Evolutionary conservation across 768 basidiomycete species (phyloP).

Genomic region (Coprinopsis strossmayeri): DNA sequence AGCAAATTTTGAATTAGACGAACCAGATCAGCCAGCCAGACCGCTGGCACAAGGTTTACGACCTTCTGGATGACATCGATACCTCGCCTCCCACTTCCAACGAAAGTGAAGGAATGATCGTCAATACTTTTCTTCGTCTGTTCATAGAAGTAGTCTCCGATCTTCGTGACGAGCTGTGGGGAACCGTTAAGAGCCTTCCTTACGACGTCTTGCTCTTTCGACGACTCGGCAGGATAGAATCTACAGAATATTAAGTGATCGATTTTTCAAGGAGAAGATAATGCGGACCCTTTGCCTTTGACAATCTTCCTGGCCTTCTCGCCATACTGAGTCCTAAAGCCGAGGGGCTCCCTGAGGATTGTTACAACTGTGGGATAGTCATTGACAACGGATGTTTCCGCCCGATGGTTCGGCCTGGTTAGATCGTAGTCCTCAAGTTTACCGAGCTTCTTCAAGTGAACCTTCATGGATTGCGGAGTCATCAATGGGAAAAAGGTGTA

Average conservation of each 20-base stretch:
- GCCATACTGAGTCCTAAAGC: constrained; percentile 44
- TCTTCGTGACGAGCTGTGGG: constrained; percentile 40
- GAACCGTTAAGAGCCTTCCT: constrained; percentile 39
- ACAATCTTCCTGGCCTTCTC: constrained; percentile 47
- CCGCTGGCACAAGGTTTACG: constrained; percentile 54
- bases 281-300: constrained; percentile 48
- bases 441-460: constrained; percentile 49
- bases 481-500: constrained; percentile 90
- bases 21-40: constrained; percentile 74
- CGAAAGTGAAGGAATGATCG: constrained; percentile 45
- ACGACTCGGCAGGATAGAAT: constrained; percentile 58
- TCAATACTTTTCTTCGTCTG: constrained; percentile 55
- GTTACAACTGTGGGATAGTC: constrained; percentile 46
- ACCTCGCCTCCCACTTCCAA: constrained; percentile 43
- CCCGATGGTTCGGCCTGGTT: constrained; percentile 34
- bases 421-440: constrained; percentile 50
- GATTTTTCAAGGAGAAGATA: neutral
- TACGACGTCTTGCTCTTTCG: constrained; percentile 43
- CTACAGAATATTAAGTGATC: constrained; percentile 26
- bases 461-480: constrained; percentile 66
- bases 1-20: too few relatives aligned
- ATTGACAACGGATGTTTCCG: constrained; percentile 25
- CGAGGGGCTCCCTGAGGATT: constrained; percentile 39
- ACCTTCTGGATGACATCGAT: constrained; percentile 70
- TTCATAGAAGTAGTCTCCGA: constrained; percentile 58